Evolutionary conservation across 1,284 basidiomycete genomes (phyloP).

Genomic region (Ustilago curta): DNA sequence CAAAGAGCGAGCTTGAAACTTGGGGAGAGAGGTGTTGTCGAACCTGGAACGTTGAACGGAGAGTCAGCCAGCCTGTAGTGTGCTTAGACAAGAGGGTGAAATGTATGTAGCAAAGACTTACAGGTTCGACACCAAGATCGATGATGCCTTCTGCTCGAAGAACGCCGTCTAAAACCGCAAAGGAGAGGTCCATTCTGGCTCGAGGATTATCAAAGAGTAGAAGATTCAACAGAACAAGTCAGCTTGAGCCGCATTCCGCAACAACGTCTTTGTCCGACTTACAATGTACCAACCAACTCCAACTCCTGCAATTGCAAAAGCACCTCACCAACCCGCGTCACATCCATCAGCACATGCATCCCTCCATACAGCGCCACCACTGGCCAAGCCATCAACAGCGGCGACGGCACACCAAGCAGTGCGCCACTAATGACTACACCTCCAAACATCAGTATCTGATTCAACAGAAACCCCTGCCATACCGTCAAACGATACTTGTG

Average conservation of each 20-base stretch:
- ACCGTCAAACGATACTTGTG: constrained; percentile 28
- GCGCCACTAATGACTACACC: constrained; percentile 33
- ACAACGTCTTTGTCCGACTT: neutral
- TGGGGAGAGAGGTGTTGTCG: constrained; percentile 31
- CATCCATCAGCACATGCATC: constrained; percentile 35
- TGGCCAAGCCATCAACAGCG: constrained; percentile 44
- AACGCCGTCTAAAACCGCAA: constrained; percentile 52
- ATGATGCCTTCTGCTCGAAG: constrained; percentile 59
- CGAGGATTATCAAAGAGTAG: neutral
- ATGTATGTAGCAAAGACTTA: constrained; percentile 6
- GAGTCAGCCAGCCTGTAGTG: neutral
- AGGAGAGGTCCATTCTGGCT: constrained; percentile 44
- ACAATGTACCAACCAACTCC: constrained; percentile 22
- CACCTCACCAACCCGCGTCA: constrained; percentile 22
- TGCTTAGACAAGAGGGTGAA: neutral
- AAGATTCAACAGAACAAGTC: neutral
- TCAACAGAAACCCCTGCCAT: constrained; percentile 55
- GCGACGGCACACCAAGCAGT: constrained; percentile 48
- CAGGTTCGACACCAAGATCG: constrained; percentile 45
- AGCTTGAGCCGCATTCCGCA: neutral
- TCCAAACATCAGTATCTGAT: constrained; percentile 61
- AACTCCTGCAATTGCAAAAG: constrained; percentile 32
- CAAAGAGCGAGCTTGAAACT: constrained; percentile 49
- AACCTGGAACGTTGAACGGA: constrained; percentile 11
- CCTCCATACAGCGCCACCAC: constrained; percentile 54